Percentiles rank a stretch among this genome's conserved stretches.
Conservation (phyloP, 139 green algal genomes). For the Ettlia oleoabundans region DNA sequence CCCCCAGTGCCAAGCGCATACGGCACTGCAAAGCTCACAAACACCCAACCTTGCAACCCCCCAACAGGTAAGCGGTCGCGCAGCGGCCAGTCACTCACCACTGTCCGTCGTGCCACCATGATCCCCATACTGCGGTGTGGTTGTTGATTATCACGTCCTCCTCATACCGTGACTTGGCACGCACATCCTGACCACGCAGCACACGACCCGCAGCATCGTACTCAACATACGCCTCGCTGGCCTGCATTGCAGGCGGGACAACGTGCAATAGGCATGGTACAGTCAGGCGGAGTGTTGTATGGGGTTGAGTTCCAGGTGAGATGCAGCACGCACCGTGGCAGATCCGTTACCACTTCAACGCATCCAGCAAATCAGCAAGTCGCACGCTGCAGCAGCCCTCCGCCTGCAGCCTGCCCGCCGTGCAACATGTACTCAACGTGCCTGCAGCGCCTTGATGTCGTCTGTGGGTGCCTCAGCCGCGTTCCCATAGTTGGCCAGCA, state of each 20-base stretch:
- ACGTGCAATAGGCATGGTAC: background rate
- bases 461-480: slow-evolving; percentile 38
- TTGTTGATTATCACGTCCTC: slow-evolving; percentile 96
- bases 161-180: slow-evolving; percentile 83
- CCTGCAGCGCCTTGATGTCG: slow-evolving; percentile 59
- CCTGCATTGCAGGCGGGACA: slow-evolving; percentile 36
- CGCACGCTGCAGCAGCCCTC: no score
- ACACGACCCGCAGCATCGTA: slow-evolving; percentile 87
- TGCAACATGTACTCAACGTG: no score
- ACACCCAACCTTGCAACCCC: no score
- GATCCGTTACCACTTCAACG: background rate
- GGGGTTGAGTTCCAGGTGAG: no score
- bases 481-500: slow-evolving; percentile 92
- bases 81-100: slow-evolving; percentile 66
- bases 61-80: no score
- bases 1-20: no score
- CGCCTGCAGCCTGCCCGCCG: no score
- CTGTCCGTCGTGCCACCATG: slow-evolving; percentile 86
- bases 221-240: slow-evolving; percentile 94
- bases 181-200: slow-evolving; percentile 70
- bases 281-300: no score
- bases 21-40: no score
- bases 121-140: slow-evolving; percentile 96
- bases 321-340: background rate
- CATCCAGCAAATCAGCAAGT: background rate